A percentile compares a stretch with the other conserved stretches of the same genome.
These are phyloP conservation scores for Simplicillium aogashimaense DNA, from an alignment of 2,329 filamentous ascomycete genomes.

Conservation along the genomic window DNA sequence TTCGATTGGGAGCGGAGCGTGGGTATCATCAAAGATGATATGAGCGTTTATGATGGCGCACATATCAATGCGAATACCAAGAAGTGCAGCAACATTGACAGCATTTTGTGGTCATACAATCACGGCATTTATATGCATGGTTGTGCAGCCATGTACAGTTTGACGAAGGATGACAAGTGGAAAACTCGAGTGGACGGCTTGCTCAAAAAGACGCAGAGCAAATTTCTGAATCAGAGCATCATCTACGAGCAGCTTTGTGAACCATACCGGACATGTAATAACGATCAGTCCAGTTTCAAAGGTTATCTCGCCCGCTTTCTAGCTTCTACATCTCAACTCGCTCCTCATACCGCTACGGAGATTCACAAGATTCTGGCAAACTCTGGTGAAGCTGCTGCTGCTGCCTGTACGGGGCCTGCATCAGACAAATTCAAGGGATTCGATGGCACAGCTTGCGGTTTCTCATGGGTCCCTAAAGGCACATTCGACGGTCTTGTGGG, in stretches of 20 bases:
- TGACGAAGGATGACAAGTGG: constrained; percentile 45
- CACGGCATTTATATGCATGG: constrained; percentile 56
- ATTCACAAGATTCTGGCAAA: constrained; percentile 41
- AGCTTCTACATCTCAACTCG: constrained; percentile 42
- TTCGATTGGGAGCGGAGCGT: constrained; percentile 54
- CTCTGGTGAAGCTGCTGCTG: constrained; percentile 42
- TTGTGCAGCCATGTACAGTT: constrained; percentile 50
- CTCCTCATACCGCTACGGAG: constrained; percentile 36
- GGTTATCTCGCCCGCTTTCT: constrained; percentile 64
- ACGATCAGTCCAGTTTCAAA: constrained; percentile 67
- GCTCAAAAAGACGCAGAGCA: constrained; percentile 33
- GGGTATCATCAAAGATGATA: constrained; percentile 46
- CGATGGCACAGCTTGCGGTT: constrained; percentile 55
- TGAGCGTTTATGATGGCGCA: constrained; percentile 42
- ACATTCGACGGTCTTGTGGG: constrained; percentile 50
- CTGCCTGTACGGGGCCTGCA: constrained; percentile 38
- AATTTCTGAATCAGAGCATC: constrained; percentile 45
- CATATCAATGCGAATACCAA: constrained; percentile 22
- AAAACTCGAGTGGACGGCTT: constrained; percentile 50
- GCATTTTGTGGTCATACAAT: constrained; percentile 61
- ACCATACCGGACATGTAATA: constrained; percentile 48
- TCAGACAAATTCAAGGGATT: constrained; percentile 36
- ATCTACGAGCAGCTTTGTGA: constrained; percentile 63
- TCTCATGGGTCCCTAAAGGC: constrained; percentile 45
- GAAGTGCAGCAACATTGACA: constrained; percentile 42